Evolutionary conservation across 2,329 filamentous ascomycete species (phyloP).

Genomic region (Ophiostoma montium): DNA sequence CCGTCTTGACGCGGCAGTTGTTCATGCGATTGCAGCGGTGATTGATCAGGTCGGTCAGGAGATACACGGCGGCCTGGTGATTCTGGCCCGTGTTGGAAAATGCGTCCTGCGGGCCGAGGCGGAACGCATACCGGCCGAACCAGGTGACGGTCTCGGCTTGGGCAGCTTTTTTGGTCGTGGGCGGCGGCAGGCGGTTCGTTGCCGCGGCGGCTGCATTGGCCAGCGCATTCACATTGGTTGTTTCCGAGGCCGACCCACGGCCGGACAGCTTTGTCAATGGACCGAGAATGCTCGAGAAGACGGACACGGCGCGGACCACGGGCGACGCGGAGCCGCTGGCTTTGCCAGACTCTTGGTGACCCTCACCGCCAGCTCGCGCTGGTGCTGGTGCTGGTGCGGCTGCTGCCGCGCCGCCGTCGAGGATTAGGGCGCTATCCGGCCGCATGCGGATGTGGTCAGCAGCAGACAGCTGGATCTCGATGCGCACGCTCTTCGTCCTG

Average conservation of each 20-base stretch:
- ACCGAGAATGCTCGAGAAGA: background rate
- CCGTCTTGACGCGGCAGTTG: slow-evolving; percentile 18
- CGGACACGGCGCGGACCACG: background rate
- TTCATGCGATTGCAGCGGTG: slow-evolving; percentile 19
- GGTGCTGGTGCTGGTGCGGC: too few relatives aligned
- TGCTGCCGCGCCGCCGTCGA: background rate
- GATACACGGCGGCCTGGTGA: slow-evolving; percentile 13
- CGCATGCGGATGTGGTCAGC: slow-evolving; percentile 13
- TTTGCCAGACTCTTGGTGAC: too few relatives aligned
- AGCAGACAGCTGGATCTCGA: slow-evolving; percentile 9
- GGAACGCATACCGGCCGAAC: slow-evolving; percentile 16
- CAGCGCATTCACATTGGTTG: background rate
- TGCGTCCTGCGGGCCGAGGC: slow-evolving; percentile 7
- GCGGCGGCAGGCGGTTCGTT: background rate
- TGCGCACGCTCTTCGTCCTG: background rate
- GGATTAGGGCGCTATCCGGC: slow-evolving; percentile 8
- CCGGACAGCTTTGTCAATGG: background rate
- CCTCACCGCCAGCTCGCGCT: background rate
- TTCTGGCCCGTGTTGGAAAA: slow-evolving; percentile 6
- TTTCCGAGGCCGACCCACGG: background rate
- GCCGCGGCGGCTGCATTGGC: background rate
- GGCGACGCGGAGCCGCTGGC: background rate
- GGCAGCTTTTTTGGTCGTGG: background rate
- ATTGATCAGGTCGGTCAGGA: slow-evolving; percentile 19
- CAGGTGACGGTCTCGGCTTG: slow-evolving; percentile 10